Base-by-base conservation (phyloP, 2,329 filamentous ascomycete genomes). In the Hypoxylon rubiginosum region DNA sequence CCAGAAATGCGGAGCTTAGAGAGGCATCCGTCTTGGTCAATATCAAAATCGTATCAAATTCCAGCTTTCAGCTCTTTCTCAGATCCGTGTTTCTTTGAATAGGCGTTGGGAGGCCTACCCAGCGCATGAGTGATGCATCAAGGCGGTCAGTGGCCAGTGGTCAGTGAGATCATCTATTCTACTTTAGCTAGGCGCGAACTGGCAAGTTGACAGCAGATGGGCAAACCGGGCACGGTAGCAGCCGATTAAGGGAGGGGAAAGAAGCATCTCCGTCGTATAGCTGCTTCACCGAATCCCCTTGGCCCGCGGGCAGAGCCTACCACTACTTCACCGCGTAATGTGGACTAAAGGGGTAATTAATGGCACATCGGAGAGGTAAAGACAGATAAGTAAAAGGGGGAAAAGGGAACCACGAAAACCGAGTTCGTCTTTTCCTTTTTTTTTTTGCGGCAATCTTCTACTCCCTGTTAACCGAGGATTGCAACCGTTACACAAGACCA, bases 11-110 rank as follows among this genome's bases (percentile, higher is more conserved):
- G 48, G 53, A 24, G 51, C 6, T 8, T 39, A 53, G 28, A 52
- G 63, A 66, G 63, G 50, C 53, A 41, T 59, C 45, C 54, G 36
- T 49, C 56, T 61, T 50, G 49, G 58, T 58, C 51, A 59, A 66
- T 65, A 60, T 60, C 50, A 66, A 66, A 66, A 21, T 63, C 55
- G 24, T 63, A 63, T 66, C 62, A 55, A 63, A 62, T 19, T 60
- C 55, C 50, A 41, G 13, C 32, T 49, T 10, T 30, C 17, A 21
- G 17, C 17, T 34, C 30, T 30, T 36, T 9, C 8, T 50, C 3
- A 2, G 15, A 30, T 36, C 34, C 19, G 36, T 34, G 34, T 43
- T 53, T 30, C 13, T 4, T 59, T 32, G 58, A 11, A 10, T 43
- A 30, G 17, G 58, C 46, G 50, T 45, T 34, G 28, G 57, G 48